Evolutionary conservation across 2,329 filamentous ascomycete species (phyloP), one percentile per base, ranked within the genome.

Genomic region (Diaporthe vaccinii): DNA sequence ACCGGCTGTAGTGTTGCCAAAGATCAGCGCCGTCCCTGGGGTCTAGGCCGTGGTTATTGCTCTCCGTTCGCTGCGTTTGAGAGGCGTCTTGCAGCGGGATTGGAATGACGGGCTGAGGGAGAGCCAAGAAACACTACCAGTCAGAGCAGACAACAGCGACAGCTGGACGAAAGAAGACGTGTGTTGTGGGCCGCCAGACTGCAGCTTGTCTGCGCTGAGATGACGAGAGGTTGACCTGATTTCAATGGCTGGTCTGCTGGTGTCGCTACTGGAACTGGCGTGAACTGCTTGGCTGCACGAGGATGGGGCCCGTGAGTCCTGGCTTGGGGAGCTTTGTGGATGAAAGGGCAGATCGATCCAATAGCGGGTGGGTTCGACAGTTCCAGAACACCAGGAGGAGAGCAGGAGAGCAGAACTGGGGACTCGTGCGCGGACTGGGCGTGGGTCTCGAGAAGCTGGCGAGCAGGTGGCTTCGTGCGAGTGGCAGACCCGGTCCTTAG

Each of bases 401-500:
- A 46, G 59, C 61, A 69, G 59, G 46, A 74, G 58, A 57, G 58
- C 31, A 55, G 65, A 28, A 71, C 74, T 70, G 73, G 73, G 57
- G 73, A 73, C 55, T 72, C 62, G 69, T 75, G 61, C 44, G 36
- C 34, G 51, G 58, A 28, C 34, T 69, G 65, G 71, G 51, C 71
- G 46, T 51, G 71, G 71, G 71, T 73, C 58, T 55, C 55, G 46
- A 53, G 58, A 73, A 55, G 70, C 70, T 73, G 70, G 70, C 46
- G 68, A 49, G 55, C 58, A 73, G 59, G 71, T 51, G 49, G 58
- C 71, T 65, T 67, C 46, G 67, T 62, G 61, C 67, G 69, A 75
- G 75, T 75, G 77, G 68, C 76, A 73, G 79, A 78, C 78, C 77
- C 77, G 78, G 79, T 80, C 77, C 78, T 81, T 80, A 80, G 82